Base-by-base conservation (phyloP, 208 protist genomes). In the Wallacemonas sp. region DNA sequence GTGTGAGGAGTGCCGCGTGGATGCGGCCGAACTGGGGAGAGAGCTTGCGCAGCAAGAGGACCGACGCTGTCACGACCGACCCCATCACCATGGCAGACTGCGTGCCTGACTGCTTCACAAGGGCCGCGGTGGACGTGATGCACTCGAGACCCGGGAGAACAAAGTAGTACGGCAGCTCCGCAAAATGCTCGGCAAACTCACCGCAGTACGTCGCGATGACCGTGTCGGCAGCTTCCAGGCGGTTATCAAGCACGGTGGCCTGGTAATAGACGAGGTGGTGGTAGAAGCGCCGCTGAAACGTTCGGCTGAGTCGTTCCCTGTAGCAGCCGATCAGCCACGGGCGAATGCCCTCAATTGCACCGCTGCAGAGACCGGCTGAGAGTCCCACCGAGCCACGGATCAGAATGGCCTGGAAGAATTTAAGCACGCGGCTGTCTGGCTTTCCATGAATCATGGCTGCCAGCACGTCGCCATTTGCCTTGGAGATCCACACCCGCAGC, bases 141-240 rank as follows among this genome's bases (percentile, higher is more conserved):
- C 76, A 87, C 61, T 85, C 90, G 27, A 93, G 60, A 0, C 76
- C 72, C 0, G 90, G 90, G 23, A 95, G 72, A 1, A 93, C 41
- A 58, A 95, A 95, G 70, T 95, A 95, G 58, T 95, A 95, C 6
- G 90, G 90, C 27, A 95, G 81, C 70, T 95, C 87, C 0, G 87
- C 87, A 62, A 95, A 93, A 74, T 95, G 90, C 68, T 95, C 90
- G 1, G 90, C 90, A 66, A 95, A 95, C 63, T 95, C 87, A 11
- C 78, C 87, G 64, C 87, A 95, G 70, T 93, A 95, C 9, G 86
- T 90, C 43, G 85, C 74, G 57, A 95, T 92, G 8, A 83, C 87
- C 8, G 87, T 88, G 65, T 93, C 90, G 1, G 81, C 77, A 5
- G 79, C 56, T 72, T 93, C 79, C 17, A 95, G 70, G 3, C 83